Conservation (phyloP, 2,329 filamentous ascomycete genomes). For the Aspergillus versicolor region DNA sequence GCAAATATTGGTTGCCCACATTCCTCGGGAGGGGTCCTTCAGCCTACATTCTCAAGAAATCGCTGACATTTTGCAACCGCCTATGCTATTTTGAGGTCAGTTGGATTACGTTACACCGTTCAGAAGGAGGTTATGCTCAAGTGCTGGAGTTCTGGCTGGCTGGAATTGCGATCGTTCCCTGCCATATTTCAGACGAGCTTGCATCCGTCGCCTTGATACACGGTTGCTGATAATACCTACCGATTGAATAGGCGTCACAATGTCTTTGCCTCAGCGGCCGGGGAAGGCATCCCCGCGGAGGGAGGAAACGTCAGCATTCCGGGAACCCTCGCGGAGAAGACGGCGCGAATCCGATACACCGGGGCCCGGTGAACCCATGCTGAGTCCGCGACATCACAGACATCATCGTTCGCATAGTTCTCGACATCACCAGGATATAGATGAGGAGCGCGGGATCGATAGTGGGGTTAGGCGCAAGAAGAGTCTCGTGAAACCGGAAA, state of each 20-base stretch:
- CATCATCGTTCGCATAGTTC: conserved; percentile 46
- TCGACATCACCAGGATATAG: conserved; percentile 42
- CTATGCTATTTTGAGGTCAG: conserved; percentile 12
- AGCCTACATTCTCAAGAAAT: background rate
- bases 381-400: conserved; percentile 39
- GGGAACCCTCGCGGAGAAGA: conserved; percentile 67
- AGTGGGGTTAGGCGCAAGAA: conserved; percentile 68
- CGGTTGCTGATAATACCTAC: background rate
- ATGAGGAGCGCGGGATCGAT: conserved; percentile 55
- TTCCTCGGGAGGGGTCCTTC: conserved; percentile 3
- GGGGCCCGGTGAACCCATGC: conserved; percentile 38
- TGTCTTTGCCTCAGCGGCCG: conserved; percentile 61
- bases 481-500: conserved; percentile 85
- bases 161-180: background rate
- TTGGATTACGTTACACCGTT: background rate
- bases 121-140: background rate
- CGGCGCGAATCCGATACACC: conserved; percentile 71
- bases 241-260: conserved; percentile 22
- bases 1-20: background rate
- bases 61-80: background rate
- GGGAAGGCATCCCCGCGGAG: conserved; percentile 61
- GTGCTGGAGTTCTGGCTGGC: background rate
- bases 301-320: conserved; percentile 62
- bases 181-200: background rate
- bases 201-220: background rate